Percentiles rank a stretch among this genome's conserved stretches.
These are phyloP conservation scores for Heliocybe sulcata DNA, from an alignment of 1,284 basidiomycete species.

Conservation along the genomic window DNA sequence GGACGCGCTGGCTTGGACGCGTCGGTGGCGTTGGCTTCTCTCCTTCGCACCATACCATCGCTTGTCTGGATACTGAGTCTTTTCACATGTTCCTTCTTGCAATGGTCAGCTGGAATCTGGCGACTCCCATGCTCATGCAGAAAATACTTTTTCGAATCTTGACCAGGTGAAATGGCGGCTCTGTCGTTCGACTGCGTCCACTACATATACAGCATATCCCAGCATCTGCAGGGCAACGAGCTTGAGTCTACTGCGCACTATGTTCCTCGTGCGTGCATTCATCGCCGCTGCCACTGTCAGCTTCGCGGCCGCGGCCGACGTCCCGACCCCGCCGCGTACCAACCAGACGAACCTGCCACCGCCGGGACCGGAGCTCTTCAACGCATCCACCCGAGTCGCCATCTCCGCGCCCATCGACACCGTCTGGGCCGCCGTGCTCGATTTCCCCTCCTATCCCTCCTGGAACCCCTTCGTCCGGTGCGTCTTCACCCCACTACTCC, in stretches of 20 bases:
- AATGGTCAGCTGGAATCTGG: too few species aligned
- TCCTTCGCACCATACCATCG: too few species aligned
- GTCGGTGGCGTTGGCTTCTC: not conserved
- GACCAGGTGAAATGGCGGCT: too few species aligned
- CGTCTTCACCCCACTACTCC: not conserved
- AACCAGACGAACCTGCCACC: not conserved
- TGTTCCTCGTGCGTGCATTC: not conserved
- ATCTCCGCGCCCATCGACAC: constrained; percentile 19
- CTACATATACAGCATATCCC: not conserved
- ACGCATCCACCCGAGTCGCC: constrained; percentile 15
- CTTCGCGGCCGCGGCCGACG: too few species aligned
- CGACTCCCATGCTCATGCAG: too few species aligned
- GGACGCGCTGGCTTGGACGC: not conserved
- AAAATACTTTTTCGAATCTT: too few species aligned
- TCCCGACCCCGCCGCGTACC: not conserved
- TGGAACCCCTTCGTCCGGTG: constrained; percentile 26
- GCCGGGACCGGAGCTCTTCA: constrained; percentile 16
- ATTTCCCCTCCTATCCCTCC: constrained; percentile 22
- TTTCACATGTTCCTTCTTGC: too few species aligned
- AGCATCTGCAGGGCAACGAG: not conserved
- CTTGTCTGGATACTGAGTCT: too few species aligned
- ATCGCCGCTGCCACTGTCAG: not conserved
- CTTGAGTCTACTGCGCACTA: not conserved
- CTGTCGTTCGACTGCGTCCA: too few species aligned
- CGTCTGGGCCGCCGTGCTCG: constrained; percentile 19